phyloP scores from a whole-genome alignment of 2,329 filamentous ascomycete species.

The Penicillium sp. region DNA sequence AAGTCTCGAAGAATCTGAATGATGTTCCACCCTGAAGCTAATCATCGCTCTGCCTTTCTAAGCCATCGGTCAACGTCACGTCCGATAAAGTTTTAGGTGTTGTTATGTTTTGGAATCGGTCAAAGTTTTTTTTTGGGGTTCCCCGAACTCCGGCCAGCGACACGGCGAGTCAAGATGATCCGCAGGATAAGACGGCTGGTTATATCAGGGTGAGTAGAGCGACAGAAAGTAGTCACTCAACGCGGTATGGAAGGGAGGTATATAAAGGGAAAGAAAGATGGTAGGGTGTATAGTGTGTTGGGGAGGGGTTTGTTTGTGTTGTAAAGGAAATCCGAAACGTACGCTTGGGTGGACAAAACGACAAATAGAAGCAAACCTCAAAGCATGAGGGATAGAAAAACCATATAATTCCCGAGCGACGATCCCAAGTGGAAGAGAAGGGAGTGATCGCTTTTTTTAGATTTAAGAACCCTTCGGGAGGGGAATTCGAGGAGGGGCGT shows the following conservation, averaged over 20 bases:
- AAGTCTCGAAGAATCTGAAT: constrained; percentile 42
- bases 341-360: constrained; percentile 31
- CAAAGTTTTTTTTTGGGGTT: constrained; percentile 17
- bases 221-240: neutral
- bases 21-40: constrained; percentile 46
- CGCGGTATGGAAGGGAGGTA: neutral
- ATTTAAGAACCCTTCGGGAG: constrained; percentile 16
- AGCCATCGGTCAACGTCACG: constrained; percentile 32
- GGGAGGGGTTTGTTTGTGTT: constrained; percentile 14
- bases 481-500: constrained; percentile 23
- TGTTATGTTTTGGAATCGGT: constrained; percentile 3
- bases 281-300: constrained; percentile 16
- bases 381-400: constrained; percentile 25
- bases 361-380: constrained; percentile 26
- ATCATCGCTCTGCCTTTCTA: constrained; percentile 45
- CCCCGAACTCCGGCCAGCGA: constrained; percentile 11
- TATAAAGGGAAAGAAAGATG: constrained; percentile 6
- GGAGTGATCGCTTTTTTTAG: constrained; percentile 19
- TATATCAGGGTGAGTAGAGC: constrained; percentile 1
- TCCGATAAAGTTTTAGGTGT: constrained; percentile 1
- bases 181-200: constrained; percentile 3
- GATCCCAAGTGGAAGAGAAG: constrained; percentile 21
- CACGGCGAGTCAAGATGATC: constrained; percentile 10
- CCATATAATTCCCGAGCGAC: constrained; percentile 14
- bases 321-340: constrained; percentile 18